Percentiles rank a stretch among this genome's conserved stretches.
phyloP scores from a whole-genome alignment of 495 filamentous ascomycete genomes.

The Trypethelium eluteriae region DNA sequence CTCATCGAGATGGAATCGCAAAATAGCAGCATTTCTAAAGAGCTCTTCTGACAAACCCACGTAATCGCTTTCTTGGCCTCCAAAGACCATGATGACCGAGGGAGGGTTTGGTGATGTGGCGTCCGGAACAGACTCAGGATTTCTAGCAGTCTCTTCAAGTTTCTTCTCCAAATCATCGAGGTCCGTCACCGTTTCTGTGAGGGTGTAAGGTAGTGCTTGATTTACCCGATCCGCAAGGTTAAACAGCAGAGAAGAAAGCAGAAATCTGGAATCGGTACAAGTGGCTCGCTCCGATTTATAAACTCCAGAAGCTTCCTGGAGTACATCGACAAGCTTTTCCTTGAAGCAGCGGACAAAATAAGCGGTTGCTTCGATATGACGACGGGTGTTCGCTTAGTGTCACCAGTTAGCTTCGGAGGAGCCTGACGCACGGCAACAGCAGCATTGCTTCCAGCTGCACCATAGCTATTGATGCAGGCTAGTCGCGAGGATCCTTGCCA shows the following conservation, averaged over 20 bases:
- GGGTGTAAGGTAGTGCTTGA: not conserved
- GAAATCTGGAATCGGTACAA: not conserved
- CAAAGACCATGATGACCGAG: not conserved
- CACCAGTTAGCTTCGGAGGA: not conserved
- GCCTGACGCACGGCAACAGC: not conserved
- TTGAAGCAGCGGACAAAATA: not conserved
- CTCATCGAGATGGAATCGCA: not conserved
- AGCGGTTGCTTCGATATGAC: not conserved
- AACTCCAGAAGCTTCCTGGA: not conserved
- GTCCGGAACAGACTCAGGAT: not conserved
- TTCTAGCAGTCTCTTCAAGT: not conserved
- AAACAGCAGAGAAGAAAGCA: not conserved
- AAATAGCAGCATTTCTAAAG: not conserved
- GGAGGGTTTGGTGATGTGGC: not conserved
- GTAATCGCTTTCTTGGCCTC: not conserved
- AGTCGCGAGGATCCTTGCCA: not conserved
- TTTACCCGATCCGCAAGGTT: not conserved
- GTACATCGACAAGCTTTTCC: not conserved
- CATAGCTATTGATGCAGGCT: not conserved
- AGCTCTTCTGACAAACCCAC: not conserved
- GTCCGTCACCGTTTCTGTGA: not conserved
- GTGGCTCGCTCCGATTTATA: not conserved
- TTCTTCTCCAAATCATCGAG: not conserved
- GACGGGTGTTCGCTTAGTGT: not conserved
- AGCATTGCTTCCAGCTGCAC: constrained; percentile 11